Percentiles rank a stretch among this genome's conserved stretches.
These are phyloP conservation scores for Globisporangium perplexum DNA, from an alignment of 352 stramenopile species.

Conservation along the genomic window DNA sequence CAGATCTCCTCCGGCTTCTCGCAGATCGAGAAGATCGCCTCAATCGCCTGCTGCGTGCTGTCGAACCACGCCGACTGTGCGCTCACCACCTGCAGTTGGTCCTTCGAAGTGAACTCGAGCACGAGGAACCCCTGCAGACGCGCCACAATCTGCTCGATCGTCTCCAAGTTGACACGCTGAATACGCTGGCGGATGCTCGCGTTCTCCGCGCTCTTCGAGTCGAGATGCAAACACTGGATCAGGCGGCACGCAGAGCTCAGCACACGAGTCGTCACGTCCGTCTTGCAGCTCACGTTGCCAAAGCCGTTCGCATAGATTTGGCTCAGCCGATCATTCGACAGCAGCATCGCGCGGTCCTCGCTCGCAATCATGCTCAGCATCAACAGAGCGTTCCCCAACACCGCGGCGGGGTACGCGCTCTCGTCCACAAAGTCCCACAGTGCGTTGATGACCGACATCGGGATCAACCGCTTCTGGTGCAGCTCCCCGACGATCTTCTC, in stretches of 20 bases:
- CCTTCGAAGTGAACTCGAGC: slow-evolving; percentile 80
- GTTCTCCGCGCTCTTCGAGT: slow-evolving; percentile 29
- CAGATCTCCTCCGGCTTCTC: slow-evolving; percentile 83
- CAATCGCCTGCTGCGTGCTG: slow-evolving; percentile 88
- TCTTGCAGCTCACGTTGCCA: slow-evolving; percentile 38
- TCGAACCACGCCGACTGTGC: slow-evolving; percentile 88
- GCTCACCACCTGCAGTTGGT: slow-evolving; percentile 33
- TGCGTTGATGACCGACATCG: slow-evolving; percentile 52
- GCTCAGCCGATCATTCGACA: slow-evolving; percentile 48
- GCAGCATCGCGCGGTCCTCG: slow-evolving; percentile 55
- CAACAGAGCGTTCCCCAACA: slow-evolving; percentile 56
- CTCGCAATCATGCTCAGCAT: slow-evolving; percentile 68
- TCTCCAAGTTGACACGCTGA: slow-evolving; percentile 75
- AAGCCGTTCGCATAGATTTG: slow-evolving; percentile 59
- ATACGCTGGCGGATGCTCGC: slow-evolving; percentile 42
- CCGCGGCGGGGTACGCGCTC: slow-evolving; percentile 41
- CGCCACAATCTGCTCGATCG: slow-evolving; percentile 87
- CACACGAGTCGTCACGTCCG: slow-evolving; percentile 43
- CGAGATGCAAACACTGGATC: slow-evolving; percentile 55
- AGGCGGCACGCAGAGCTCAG: slow-evolving; percentile 57
- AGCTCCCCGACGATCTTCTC: slow-evolving; percentile 70
- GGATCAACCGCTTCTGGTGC: slow-evolving; percentile 51
- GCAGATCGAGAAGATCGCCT: slow-evolving; percentile 90
- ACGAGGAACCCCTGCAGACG: slow-evolving; percentile 82
- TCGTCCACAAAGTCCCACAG: slow-evolving; percentile 70